A percentile compares a stretch with the other conserved stretches of the same genome.
phyloP scores from a whole-genome alignment of 305 asterid genomes.

The Fraxinus albicans region DNA sequence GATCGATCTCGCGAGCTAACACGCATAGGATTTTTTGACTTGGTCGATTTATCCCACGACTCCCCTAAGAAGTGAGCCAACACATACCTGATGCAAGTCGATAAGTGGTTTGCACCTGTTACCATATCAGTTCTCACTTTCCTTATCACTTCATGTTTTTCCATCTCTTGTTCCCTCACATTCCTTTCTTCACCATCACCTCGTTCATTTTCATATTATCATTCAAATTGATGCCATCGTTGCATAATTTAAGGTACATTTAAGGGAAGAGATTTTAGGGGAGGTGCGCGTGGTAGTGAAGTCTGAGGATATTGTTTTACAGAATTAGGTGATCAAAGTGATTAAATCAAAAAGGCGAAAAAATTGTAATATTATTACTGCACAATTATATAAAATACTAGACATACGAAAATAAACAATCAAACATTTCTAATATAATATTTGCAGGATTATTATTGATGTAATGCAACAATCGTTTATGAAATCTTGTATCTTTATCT shows the following conservation, averaged over 20 bases:
- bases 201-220: background rate
- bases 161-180: background rate
- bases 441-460: background rate
- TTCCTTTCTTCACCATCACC: background rate
- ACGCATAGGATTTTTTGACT: background rate
- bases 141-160: background rate
- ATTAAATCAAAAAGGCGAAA: no score
- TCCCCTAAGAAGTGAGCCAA: background rate
- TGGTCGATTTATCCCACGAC: background rate
- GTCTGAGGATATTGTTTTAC: background rate
- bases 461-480: conserved; percentile 15
- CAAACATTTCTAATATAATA: background rate
- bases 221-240: background rate
- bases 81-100: background rate
- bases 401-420: background rate
- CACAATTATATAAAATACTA: background rate
- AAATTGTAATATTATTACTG: background rate
- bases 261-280: background rate
- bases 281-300: background rate
- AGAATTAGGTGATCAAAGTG: background rate
- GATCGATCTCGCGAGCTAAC: background rate
- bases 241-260: background rate
- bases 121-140: no score
- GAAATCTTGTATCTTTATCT: conserved; percentile 7
- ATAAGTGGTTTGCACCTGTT: no score